Base-by-base conservation (phyloP, 148 eudicot genomes). In the Spergularia marina region DNA sequence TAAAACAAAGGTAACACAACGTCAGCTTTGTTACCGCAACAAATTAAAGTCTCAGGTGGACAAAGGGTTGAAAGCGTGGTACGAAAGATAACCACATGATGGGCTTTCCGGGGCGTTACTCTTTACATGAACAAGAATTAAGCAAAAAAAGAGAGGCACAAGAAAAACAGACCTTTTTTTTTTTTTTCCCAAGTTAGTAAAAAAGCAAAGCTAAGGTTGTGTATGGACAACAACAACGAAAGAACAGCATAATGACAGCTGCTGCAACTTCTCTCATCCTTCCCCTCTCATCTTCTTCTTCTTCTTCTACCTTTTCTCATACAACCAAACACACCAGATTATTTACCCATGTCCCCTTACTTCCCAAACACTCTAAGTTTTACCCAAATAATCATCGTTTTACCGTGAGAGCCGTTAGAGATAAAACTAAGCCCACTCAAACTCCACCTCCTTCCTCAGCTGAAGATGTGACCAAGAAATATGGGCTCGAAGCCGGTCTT, bases 401-500 rank as follows among this genome's bases (percentile, higher is more conserved):
- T 60, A 55, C 67, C 64, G 79, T 93, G 12, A 88, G 84, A 78
- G 94, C 94, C 10, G 68, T 93, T 65, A 86, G 74, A 82, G 88
- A 91, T 78, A 85, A 90, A 82, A 84, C 89, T 55, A 85, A 87
- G 59, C 85, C 83, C 73, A 62, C 78, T 55, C 73, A 74, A 67
- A 11, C 87, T 65, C 63, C 86, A 9, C 64, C 85, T 18, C 70
- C 86, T 44, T 82, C 86, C 10, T 83, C 91, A 2, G 80, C 92
- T 0, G 98, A 94, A 17, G 98, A 94, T 62, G 62, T 90, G 44
- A 91, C 98, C 5, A 75, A 89, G 76, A 94, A 91, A 81, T 94
- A 75, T 81, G 98, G 97, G n/a, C 89, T 94, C 14, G 98, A 94
- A 87, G 97, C 86, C 81, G 98, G 95, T 62, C 88, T 94, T 17